These are phyloP conservation scores for Aspergillus fructus DNA, from an alignment of 2,329 filamentous ascomycete species.

Conservation along the genomic window DNA sequence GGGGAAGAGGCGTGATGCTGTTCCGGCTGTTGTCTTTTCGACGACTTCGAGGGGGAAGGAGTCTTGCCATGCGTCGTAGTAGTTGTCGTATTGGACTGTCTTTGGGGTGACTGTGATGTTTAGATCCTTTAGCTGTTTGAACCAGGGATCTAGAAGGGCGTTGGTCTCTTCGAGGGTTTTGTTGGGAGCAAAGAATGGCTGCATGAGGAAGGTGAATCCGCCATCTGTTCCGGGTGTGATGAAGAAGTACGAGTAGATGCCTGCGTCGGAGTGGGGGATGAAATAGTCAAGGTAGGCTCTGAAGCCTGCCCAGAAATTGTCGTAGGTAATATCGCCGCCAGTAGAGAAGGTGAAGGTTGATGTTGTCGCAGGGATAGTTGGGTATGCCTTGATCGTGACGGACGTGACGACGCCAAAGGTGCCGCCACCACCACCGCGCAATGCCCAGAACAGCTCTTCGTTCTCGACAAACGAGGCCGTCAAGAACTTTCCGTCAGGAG, in stretches of 20 bases:
- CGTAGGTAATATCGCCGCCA: conserved; percentile 19
- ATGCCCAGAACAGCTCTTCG: conserved; percentile 63
- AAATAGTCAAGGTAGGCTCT: conserved; percentile 29
- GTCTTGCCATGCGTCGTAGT: conserved; percentile 27
- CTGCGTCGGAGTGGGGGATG: conserved; percentile 26
- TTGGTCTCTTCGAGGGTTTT: conserved; percentile 28
- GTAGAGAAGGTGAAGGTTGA: conserved; percentile 30
- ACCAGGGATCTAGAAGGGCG: conserved; percentile 28
- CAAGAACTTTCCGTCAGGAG: conserved; percentile 26
- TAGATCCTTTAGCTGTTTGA: conserved; percentile 22
- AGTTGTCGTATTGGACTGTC: conserved; percentile 28
- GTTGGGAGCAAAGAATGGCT: conserved; percentile 28
- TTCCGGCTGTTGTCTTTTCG: conserved; percentile 21
- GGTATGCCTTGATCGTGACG: conserved; percentile 26
- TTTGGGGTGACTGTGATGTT: conserved; percentile 25
- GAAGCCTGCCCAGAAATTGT: conserved; percentile 31
- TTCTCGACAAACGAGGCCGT: conserved; percentile 38
- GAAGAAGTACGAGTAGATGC: conserved; percentile 35
- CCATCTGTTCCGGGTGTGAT: conserved; percentile 11
- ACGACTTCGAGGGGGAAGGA: conserved; percentile 29
- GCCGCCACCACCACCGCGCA: conserved; percentile 57
- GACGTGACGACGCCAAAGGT: conserved; percentile 35
- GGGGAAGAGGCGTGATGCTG: conserved; percentile 37
- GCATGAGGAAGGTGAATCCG: conserved; percentile 34
- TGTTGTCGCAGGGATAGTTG: conserved; percentile 26